A percentile compares a stretch with the other conserved stretches of the same genome.
phyloP scores from a whole-genome alignment of 139 green algal genomes.

The Picochlorum sp. region DNA sequence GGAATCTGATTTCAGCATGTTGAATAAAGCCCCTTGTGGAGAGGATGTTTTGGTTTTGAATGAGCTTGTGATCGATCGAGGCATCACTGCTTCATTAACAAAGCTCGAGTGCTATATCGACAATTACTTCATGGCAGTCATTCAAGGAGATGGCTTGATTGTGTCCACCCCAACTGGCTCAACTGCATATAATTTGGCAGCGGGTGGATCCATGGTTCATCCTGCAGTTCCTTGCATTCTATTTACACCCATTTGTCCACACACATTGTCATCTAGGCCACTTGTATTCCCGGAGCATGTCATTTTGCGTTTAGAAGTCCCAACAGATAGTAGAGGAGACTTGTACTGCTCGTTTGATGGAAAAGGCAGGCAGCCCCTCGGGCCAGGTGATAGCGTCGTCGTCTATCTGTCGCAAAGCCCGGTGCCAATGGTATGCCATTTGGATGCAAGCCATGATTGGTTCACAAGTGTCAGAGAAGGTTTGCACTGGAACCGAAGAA shows the following conservation, averaged over 20 bases:
- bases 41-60: conserved; percentile 62
- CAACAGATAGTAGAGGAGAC: conserved; percentile 43
- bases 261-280: conserved; percentile 63
- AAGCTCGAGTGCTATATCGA: conserved; percentile 78
- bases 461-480: conserved; percentile 60
- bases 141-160: conserved; percentile 80
- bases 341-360: conserved; percentile 72
- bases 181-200: conserved; percentile 87
- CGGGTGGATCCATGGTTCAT: conserved; percentile 36
- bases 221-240: conserved; percentile 39
- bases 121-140: conserved; percentile 57
- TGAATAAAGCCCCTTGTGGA: conserved; percentile 2
- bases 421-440: conserved; percentile 57
- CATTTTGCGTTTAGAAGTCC: conserved; percentile 62
- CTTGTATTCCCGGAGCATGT: conserved; percentile 64
- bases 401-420: conserved; percentile 52
- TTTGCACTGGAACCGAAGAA: conserved; percentile 20
- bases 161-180: conserved; percentile 82
- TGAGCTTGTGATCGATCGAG: conserved; percentile 81
- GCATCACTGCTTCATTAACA: conserved; percentile 65
- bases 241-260: conserved; percentile 67
- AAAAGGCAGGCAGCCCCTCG: conserved; percentile 33
- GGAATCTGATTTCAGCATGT: not conserved
- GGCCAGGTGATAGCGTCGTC: conserved; percentile 53
- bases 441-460: conserved; percentile 68